A percentile compares a stretch with the other conserved stretches of the same genome.
Conservation (phyloP, 2,329 filamentous ascomycete genomes). For the Aspergillus sp. region DNA sequence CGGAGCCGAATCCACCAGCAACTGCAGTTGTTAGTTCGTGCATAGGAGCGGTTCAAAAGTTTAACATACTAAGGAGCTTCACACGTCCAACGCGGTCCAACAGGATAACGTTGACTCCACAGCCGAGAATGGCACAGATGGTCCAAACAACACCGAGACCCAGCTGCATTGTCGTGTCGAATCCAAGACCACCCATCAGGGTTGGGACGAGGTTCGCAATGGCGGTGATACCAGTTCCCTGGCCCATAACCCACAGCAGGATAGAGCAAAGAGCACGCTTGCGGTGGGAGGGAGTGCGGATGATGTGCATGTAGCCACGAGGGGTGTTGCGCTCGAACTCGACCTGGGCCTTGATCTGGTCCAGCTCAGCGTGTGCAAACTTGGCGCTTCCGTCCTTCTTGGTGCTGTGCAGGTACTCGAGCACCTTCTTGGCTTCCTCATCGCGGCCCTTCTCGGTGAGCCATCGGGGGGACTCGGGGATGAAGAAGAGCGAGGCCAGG, state of each 20-base stretch:
- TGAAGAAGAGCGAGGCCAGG: conserved; percentile 5
- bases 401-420: neutral
- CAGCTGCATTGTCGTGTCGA: neutral
- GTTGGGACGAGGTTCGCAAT: neutral
- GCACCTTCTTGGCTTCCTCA: neutral
- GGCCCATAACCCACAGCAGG: neutral
- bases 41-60: too few relatives aligned
- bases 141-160: neutral
- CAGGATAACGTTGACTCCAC: neutral
- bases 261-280: neutral
- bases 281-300: neutral
- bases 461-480: neutral
- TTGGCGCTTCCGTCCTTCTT: neutral
- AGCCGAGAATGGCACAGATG: neutral
- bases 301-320: neutral
- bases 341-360: neutral
- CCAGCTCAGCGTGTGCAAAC: neutral
- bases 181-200: neutral
- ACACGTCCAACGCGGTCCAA: neutral
- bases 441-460: neutral
- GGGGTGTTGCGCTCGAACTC: neutral
- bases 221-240: neutral
- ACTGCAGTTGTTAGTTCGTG: neutral
- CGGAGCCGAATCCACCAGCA: neutral
- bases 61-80: neutral